phyloP scores from a whole-genome alignment of 805 yeast genomes.

The Ogataea sp. region DNA sequence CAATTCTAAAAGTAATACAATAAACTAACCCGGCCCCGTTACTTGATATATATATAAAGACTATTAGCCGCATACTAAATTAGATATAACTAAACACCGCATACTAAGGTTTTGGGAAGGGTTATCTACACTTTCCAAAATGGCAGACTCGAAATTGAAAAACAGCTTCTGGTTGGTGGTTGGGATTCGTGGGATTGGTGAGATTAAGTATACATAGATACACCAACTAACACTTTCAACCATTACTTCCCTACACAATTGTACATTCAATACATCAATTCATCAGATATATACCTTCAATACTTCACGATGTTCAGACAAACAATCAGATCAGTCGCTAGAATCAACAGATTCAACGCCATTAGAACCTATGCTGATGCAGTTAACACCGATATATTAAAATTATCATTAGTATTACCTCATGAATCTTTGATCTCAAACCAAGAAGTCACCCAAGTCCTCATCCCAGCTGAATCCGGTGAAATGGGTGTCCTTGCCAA shows the following conservation, averaged over 20 bases:
- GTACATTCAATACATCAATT: background rate
- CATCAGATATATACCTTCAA: background rate
- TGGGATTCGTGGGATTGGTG: background rate
- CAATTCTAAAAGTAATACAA: too few relatives aligned
- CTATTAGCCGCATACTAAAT: too few relatives aligned
- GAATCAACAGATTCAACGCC: conserved; percentile 47
- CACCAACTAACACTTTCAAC: too few relatives aligned
- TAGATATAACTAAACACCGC: too few relatives aligned
- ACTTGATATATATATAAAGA: too few relatives aligned
- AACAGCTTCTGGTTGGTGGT: too few relatives aligned
- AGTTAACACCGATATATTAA: conserved; percentile 62
- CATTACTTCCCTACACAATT: background rate
- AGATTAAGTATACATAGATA: too few relatives aligned
- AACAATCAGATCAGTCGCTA: conserved; percentile 51
- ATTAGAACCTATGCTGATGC: conserved; percentile 92
- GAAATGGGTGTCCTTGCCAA: conserved; percentile 94
- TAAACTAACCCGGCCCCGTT: too few relatives aligned
- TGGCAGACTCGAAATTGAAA: too few relatives aligned
- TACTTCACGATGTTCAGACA: conserved; percentile 46
- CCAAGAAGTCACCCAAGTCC: conserved; percentile 59
- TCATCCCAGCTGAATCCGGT: conserved; percentile 92
- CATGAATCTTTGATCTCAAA: conserved; percentile 39
- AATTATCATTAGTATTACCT: conserved; percentile 86
- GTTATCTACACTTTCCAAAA: too few relatives aligned
- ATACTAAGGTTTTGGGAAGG: too few relatives aligned